Evolutionary conservation across 2,329 filamentous ascomycete genomes (phyloP), one percentile per base, ranked within the genome.

Genomic region (Huntiella decipiens): DNA sequence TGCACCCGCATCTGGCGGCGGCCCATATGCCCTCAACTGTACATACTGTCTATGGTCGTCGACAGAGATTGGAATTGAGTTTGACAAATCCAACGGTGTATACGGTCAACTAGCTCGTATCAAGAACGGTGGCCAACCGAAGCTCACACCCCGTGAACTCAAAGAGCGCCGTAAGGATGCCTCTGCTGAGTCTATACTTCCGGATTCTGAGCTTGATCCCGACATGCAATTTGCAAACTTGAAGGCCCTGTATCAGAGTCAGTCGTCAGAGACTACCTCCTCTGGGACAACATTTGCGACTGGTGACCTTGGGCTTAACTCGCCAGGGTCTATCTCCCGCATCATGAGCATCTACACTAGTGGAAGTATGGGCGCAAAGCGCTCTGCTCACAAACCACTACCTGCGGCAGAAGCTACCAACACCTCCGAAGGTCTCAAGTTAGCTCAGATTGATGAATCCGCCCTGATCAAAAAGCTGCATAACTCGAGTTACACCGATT

Each of bases 41-140:
- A 76, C 78, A 44, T 93, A 93, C 62, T 98, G 91, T 65, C 78
- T 82, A 60, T 98, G 91, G 91, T 84, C 76, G 51, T 88, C 86
- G 1, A 71, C 80, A 44, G 91, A 98, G 57, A 82, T 93, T 37
- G 85, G 82, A 34, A 79, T 98, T 60, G 77, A 83, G 55, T 92
- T 98, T 57, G 84, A 88, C 56, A 87, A 88, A 54, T 77, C 82
- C 7, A 91, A 83, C 49, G 84, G 85, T 51, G 86, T 98, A 51
- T 79, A 83, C 52, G 70, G 73, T 22, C 91, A 98, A 58, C 66
- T 94, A 6, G 65, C 78, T 34, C 81, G 79, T 54, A 62, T 91
- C 47, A 76, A 75, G 36, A 76, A 77, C 52, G 74, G 74, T 32
- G 73, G 74, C 4, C 58, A 64, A 36, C 60, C 64, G 3, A 66